Evolutionary conservation across 768 basidiomycete species (phyloP).

Genomic region (Austroboletus festivus): DNA sequence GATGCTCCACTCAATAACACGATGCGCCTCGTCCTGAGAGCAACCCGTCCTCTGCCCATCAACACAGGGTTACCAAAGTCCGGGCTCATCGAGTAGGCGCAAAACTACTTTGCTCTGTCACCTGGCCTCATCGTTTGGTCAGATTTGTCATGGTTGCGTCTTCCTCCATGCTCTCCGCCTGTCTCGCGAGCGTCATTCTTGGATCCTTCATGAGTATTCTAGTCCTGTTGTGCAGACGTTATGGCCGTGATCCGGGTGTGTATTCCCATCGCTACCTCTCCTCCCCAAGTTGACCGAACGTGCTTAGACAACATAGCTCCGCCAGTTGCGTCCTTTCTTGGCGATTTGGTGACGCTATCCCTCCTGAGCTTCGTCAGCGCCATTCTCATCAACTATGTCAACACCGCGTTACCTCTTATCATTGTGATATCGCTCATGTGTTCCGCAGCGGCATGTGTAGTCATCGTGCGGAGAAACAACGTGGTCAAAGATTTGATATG

Average conservation of each 20-base stretch:
- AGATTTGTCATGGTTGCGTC: slow-evolving; percentile 78
- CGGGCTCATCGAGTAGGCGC: slow-evolving; percentile 38
- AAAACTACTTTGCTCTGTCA: neutral
- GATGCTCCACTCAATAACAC: slow-evolving; percentile 11
- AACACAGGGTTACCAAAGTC: slow-evolving; percentile 33
- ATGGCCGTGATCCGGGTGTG: slow-evolving; percentile 81
- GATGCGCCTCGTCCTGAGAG: slow-evolving; percentile 10
- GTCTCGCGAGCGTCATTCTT: slow-evolving; percentile 70
- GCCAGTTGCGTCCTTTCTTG: slow-evolving; percentile 87
- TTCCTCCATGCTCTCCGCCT: slow-evolving; percentile 78
- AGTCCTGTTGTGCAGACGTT: slow-evolving; percentile 72
- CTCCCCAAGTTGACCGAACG: neutral
- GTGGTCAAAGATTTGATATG: slow-evolving; percentile 69
- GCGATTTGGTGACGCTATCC: slow-evolving; percentile 87
- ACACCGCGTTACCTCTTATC: slow-evolving; percentile 61
- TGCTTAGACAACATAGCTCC: slow-evolving; percentile 89
- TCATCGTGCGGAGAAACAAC: slow-evolving; percentile 61
- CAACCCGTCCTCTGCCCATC: slow-evolving; percentile 23
- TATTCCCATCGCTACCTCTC: neutral
- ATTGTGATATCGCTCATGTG: slow-evolving; percentile 50
- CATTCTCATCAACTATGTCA: slow-evolving; percentile 60
- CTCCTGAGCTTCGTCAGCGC: slow-evolving; percentile 77
- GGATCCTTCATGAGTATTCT: slow-evolving; percentile 92
- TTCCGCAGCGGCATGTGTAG: slow-evolving; percentile 46
- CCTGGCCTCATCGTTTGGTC: slow-evolving; percentile 8